These are phyloP conservation scores for Ophiostoma triangulosporum DNA, from an alignment of 2,329 filamentous ascomycete genomes.

Conservation along the genomic window DNA sequence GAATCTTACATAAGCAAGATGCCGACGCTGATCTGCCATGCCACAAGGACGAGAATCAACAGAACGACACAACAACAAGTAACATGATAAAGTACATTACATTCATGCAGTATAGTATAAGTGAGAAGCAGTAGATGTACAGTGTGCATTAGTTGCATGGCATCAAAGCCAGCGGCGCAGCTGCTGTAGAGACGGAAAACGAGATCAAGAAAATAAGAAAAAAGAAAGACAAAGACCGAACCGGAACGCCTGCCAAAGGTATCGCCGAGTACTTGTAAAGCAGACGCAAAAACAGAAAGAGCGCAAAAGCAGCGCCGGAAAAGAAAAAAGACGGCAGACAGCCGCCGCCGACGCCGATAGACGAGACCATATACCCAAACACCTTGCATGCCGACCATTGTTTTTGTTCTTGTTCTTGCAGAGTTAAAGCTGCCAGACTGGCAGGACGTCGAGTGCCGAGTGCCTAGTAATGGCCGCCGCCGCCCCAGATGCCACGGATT, in stretches of 20 bases:
- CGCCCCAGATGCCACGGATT: constrained; percentile 67
- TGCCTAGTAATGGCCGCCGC: constrained; percentile 37
- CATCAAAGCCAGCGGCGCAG: background rate
- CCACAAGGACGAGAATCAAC: too few species aligned
- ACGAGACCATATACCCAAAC: background rate
- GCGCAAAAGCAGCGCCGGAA: background rate
- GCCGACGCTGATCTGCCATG: too few species aligned
- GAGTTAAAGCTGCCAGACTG: too few species aligned
- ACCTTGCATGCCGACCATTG: background rate
- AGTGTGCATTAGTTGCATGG: background rate
- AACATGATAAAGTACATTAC: too few species aligned
- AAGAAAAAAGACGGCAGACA: background rate
- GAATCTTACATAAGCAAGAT: too few species aligned
- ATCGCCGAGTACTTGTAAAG: background rate
- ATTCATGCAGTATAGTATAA: too few species aligned
- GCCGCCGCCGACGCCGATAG: background rate
- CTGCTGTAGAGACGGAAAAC: background rate
- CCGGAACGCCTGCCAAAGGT: background rate
- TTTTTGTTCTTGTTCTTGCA: background rate
- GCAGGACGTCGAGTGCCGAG: too few species aligned
- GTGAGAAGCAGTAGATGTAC: too few species aligned
- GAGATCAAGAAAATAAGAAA: background rate
- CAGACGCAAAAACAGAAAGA: background rate
- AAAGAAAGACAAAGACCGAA: constrained; percentile 1
- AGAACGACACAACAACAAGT: too few species aligned